Percentiles rank a stretch among this genome's conserved stretches.
phyloP scores from a whole-genome alignment of 169 alveolate genomes.

The Cyclospora cayetanensis region DNA sequence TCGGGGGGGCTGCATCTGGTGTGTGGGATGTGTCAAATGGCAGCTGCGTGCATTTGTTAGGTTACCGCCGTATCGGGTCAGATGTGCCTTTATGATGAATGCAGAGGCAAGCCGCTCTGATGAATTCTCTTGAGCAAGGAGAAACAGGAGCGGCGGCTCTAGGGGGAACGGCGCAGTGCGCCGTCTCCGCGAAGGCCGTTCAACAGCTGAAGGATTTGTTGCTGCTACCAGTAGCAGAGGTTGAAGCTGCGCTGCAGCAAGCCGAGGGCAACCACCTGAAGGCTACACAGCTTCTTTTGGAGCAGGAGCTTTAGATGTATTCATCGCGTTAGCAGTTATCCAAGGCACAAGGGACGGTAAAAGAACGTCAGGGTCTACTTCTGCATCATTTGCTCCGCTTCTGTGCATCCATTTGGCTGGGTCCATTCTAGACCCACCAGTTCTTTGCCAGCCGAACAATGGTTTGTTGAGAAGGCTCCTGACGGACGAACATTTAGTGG shows the following conservation, averaged over 20 bases:
- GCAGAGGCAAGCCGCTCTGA: conserved; percentile 59
- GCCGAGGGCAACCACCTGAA: conserved; percentile 33
- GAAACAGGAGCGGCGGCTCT: conserved; percentile 5
- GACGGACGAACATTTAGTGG: no score
- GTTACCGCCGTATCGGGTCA: background rate
- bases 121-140: conserved; percentile 51
- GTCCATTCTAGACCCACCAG: no score
- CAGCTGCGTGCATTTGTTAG: no score
- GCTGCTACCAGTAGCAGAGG: conserved; percentile 50
- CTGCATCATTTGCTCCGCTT: no score
- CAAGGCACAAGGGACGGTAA: no score
- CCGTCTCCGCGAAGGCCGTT: conserved; percentile 24
- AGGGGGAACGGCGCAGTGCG: background rate
- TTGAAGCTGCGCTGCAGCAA: conserved; percentile 53
- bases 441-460: no score
- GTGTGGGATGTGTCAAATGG: background rate
- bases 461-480: no score
- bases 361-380: no score
- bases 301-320: conserved; percentile 23
- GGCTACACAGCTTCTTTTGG: conserved; percentile 42
- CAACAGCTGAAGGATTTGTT: conserved; percentile 51
- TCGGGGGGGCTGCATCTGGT: background rate
- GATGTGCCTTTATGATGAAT: background rate
- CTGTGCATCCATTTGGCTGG: no score
- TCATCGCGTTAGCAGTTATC: no score